A percentile compares a stretch with the other conserved stretches of the same genome.
These are phyloP conservation scores for Hsuehochloa calcarea DNA, from an alignment of 176 grass and related monocot species.

Conservation along the genomic window DNA sequence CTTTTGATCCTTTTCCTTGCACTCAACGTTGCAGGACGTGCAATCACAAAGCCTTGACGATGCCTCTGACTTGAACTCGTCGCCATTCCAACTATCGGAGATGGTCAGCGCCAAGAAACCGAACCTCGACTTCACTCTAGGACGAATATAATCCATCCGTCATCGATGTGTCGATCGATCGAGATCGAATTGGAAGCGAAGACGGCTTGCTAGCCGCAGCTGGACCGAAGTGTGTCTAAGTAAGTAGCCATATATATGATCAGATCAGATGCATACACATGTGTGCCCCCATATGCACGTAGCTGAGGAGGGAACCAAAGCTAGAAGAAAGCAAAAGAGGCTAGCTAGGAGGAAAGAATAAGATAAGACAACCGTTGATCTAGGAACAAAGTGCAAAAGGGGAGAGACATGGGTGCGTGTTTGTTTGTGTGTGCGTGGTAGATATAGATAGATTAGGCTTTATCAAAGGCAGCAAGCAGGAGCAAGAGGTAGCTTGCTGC, in stretches of 20 bases:
- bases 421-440: conserved; percentile 23
- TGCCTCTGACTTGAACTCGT: conserved; percentile 46
- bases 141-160: conserved; percentile 27
- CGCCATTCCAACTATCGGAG: conserved; percentile 35
- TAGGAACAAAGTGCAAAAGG: conserved; percentile 58
- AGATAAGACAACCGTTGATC: conserved; percentile 50
- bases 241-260: conserved; percentile 20
- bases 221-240: neutral
- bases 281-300: conserved; percentile 10
- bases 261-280: conserved; percentile 1
- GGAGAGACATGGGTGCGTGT: conserved; percentile 50
- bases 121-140: conserved; percentile 85
- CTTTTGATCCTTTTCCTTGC: neutral
- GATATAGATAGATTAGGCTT: conserved; percentile 45
- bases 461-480: conserved; percentile 50
- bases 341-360: conserved; percentile 42
- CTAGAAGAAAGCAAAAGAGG: conserved; percentile 44
- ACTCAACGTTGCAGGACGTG: conserved; percentile 50
- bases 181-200: neutral
- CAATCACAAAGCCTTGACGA: conserved; percentile 45
- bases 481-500: conserved; percentile 40
- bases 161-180: neutral
- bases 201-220: neutral
- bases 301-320: conserved; percentile 5
- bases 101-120: conserved; percentile 50